phyloP scores from a whole-genome alignment of 1,284 basidiomycete species.

The Pyrrhoderma noxium region DNA sequence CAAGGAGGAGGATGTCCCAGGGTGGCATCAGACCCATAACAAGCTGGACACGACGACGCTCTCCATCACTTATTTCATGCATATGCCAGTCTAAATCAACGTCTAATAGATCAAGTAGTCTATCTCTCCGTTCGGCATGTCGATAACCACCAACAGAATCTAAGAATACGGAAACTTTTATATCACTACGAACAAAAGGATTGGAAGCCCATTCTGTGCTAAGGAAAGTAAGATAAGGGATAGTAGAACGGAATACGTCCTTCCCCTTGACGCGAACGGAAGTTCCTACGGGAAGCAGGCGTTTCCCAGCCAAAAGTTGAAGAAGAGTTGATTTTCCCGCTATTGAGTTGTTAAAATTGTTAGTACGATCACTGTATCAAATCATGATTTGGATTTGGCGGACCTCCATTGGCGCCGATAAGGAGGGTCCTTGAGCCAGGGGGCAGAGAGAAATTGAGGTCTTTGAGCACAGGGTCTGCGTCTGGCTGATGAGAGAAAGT shows the following conservation, averaged over 20 bases:
- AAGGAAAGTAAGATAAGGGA: constrained; percentile 79
- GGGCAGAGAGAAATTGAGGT: constrained; percentile 61
- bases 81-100: constrained; percentile 92
- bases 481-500: constrained; percentile 52
- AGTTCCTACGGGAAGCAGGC: constrained; percentile 53
- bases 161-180: constrained; percentile 83
- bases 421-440: constrained; percentile 76
- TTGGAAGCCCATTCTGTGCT: constrained; percentile 97
- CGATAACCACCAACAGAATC: constrained; percentile 95
- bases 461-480: constrained; percentile 45
- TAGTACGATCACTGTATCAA: constrained; percentile 7
- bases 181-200: constrained; percentile 90
- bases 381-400: constrained; percentile 21
- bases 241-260: constrained; percentile 62
- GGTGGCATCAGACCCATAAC: constrained; percentile 96
- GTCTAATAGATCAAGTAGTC: constrained; percentile 85
- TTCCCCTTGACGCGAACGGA: constrained; percentile 67
- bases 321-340: constrained; percentile 95
- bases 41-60: constrained; percentile 89
- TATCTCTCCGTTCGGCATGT: constrained; percentile 83
- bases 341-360: constrained; percentile 23
- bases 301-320: constrained; percentile 91
- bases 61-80: constrained; percentile 93
- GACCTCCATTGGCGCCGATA: constrained; percentile 88
- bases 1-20: constrained; percentile 90